Base-by-base conservation (phyloP, 2,329 filamentous ascomycete species). In the Fusarium xylarioides region DNA sequence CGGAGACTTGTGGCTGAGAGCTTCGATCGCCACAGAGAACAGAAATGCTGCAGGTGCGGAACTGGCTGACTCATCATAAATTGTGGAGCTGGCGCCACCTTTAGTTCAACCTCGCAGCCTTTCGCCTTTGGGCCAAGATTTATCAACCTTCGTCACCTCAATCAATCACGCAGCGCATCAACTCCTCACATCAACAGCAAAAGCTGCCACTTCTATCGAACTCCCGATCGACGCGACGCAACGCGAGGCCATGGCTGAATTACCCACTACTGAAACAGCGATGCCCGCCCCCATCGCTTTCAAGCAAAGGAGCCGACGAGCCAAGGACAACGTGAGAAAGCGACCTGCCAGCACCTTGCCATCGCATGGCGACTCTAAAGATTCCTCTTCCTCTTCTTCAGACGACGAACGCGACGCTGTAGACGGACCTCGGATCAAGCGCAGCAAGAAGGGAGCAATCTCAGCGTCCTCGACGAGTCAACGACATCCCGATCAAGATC, bases 41-140 rank as follows among this genome's bases (percentile, higher is more conserved):
- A 5, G 11, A 15, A 12, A 18, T 21, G 44, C 18, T 28, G 5
- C 0, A 14, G 12, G 2, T 12, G 3, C 11, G 1, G 4, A 46
- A 7, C 43, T 7, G 28, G 46, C 46, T 49, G 21, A 49, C 46
- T 49, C 21, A 49, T 32, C 28, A 7, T 18, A 12, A 23, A 23
- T 6, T 49, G 1, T 32, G 28, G 46, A n/a, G 46, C 28, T 18
- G 28, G 5, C 28, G 28, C 46, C 28, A n/a, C 11, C 5, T 18
- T 18, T 1, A 10, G 28, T 0, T 49, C 21, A 32, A 18, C 11
- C 0, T 49, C 11, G 8, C 15, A 19, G 18, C 30, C 30, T 52
- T 52, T 52, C n/a, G 32, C 30, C 32, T 50, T 5, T 14, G 6
- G 16, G 0, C 49, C 4, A 26, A 52, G n/a, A 37, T 26, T 52